Conservation (phyloP, 352 stramenopile species). For the Aphanomyces invadans region DNA sequence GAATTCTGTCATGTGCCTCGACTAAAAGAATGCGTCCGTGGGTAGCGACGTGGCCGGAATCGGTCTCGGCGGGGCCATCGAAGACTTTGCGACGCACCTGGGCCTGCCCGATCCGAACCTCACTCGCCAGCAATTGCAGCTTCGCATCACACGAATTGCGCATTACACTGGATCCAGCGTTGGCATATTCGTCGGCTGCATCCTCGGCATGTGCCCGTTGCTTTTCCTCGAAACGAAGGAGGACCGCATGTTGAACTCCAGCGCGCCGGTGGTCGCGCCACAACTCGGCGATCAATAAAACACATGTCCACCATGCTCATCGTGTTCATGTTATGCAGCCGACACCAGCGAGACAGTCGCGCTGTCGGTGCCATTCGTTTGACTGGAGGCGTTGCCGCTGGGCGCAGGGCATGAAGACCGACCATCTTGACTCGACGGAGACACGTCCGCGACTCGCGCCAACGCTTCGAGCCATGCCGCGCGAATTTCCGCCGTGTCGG, state of each 20-base stretch:
- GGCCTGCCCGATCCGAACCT: constrained; percentile 54
- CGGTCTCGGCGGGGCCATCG: constrained; percentile 68
- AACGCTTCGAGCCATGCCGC: constrained; percentile 13
- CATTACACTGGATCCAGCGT: constrained; percentile 61
- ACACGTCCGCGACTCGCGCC: too few species aligned
- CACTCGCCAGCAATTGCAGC: constrained; percentile 53
- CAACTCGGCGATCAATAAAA: too few species aligned
- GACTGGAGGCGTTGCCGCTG: neutral
- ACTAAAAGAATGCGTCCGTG: neutral
- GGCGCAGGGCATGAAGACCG: too few species aligned
- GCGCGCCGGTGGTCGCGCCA: neutral
- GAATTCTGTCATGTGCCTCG: constrained; percentile 29
- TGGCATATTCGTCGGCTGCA: constrained; percentile 63
- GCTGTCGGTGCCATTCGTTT: neutral
- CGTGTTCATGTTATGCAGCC: neutral
- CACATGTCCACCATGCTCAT: too few species aligned
- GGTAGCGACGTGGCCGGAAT: constrained; percentile 22
- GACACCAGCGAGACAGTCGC: neutral
- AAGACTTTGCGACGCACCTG: constrained; percentile 59
- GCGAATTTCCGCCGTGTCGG: constrained; percentile 1
- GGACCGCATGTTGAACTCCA: neutral
- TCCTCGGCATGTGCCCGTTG: constrained; percentile 66
- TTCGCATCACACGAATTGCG: constrained; percentile 54
- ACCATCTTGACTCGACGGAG: too few species aligned
- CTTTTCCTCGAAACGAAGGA: constrained; percentile 60